A percentile compares a stretch with the other conserved stretches of the same genome.
Conservation (phyloP, 2,329 filamentous ascomycete species). For the Ascochyta koolunga region DNA sequence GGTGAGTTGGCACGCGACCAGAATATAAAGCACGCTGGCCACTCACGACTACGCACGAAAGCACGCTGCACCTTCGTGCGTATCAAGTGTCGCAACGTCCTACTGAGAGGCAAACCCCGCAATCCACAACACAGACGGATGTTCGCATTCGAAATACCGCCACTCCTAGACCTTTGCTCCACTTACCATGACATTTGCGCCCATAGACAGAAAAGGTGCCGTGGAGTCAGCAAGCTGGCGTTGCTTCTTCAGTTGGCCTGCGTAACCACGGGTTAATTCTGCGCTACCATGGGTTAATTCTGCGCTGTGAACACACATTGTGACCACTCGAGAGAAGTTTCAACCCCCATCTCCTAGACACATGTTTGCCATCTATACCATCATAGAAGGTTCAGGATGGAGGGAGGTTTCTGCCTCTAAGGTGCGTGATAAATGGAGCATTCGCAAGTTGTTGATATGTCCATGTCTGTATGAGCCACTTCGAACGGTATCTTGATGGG, state of each 20-base stretch:
- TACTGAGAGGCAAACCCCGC: slow-evolving; percentile 20
- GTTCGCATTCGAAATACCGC: background rate
- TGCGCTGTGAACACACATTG: background rate
- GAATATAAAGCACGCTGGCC: slow-evolving; percentile 19
- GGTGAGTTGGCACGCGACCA: slow-evolving; percentile 43
- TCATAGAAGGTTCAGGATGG: too few relatives aligned
- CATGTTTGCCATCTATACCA: too few relatives aligned
- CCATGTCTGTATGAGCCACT: background rate
- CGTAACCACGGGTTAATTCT: background rate
- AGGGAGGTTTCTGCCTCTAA: background rate
- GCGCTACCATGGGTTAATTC: background rate
- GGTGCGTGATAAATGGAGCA: background rate
- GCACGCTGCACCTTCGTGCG: slow-evolving; percentile 48
- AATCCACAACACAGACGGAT: slow-evolving; percentile 19
- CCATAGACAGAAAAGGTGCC: background rate
- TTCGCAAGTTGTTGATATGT: background rate
- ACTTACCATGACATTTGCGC: background rate
- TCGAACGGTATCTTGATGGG: background rate
- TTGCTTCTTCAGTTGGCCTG: background rate
- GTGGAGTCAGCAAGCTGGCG: background rate
- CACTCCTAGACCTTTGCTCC: background rate
- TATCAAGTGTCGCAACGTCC: slow-evolving; percentile 37
- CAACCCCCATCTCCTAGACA: too few relatives aligned
- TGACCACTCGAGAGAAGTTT: too few relatives aligned
- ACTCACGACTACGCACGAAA: slow-evolving; percentile 34